Conservation (phyloP, 2,329 filamentous ascomycete genomes). For the Alternaria panax region DNA sequence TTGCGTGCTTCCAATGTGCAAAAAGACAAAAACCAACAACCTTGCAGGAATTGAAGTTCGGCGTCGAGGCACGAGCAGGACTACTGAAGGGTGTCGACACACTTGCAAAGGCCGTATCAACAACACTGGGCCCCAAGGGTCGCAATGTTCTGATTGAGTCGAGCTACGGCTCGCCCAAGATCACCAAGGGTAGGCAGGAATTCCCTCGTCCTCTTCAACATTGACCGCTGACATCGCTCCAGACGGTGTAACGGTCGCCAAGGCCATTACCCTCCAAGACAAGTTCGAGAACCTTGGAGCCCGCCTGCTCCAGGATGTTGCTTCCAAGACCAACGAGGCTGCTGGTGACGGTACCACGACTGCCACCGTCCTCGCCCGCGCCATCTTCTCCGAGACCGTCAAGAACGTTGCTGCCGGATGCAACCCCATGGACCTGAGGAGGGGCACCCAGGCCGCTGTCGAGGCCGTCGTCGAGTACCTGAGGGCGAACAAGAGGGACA, state of each 20-base stretch:
- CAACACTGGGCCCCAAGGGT: slow-evolving; percentile 96
- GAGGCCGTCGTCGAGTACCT: slow-evolving; percentile 94
- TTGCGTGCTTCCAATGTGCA: not conserved
- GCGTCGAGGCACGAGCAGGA: slow-evolving; percentile 88
- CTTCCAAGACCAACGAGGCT: slow-evolving; percentile 98
- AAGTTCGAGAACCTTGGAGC: slow-evolving; percentile 99
- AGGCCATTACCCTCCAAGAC: slow-evolving; percentile 91
- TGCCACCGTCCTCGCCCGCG: slow-evolving; percentile 93
- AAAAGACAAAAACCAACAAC: slow-evolving; percentile 7
- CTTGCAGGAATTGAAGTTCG: slow-evolving; percentile 91
- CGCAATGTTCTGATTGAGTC: slow-evolving; percentile 99
- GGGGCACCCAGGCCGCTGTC: slow-evolving; percentile 95
- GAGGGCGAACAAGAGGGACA: slow-evolving; percentile 94
- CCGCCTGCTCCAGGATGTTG: slow-evolving; percentile 94
- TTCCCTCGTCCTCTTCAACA: not conserved
- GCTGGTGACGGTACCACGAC: slow-evolving; percentile 99
- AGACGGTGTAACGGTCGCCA: slow-evolving; percentile 66
- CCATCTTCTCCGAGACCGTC: slow-evolving; percentile 99
- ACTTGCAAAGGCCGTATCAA: slow-evolving; percentile 92
- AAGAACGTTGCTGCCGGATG: slow-evolving; percentile 99
- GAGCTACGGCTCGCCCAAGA: slow-evolving; percentile 98
- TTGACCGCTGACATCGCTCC: slow-evolving; percentile 23
- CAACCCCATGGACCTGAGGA: slow-evolving; percentile 99
- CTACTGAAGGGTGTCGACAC: slow-evolving; percentile 96
- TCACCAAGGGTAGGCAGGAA: slow-evolving; percentile 83